A percentile compares a stretch with the other conserved stretches of the same genome.
Conservation (phyloP, 2,329 filamentous ascomycete species). For the Pseudogymnoascus sp. region DNA sequence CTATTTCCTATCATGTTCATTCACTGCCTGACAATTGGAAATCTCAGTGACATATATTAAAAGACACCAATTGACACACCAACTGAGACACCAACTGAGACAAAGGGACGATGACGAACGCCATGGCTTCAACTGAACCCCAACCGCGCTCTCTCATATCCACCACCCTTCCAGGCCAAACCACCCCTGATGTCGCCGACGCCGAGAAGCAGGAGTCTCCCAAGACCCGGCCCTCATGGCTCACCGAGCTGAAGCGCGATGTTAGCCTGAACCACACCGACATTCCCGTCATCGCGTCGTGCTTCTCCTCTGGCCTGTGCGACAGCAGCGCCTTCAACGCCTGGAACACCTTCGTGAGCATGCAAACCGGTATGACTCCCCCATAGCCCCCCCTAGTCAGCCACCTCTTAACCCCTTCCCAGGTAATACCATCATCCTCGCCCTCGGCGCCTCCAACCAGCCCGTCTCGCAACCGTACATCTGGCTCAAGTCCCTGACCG, state of each 20-base stretch:
- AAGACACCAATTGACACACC: background rate
- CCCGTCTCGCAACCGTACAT: constrained; percentile 41
- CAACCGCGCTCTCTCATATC: constrained; percentile 21
- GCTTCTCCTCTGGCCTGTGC: constrained; percentile 37
- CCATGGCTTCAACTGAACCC: background rate
- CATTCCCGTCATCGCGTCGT: constrained; percentile 33
- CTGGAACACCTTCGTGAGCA: constrained; percentile 40
- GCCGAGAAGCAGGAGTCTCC: constrained; percentile 1
- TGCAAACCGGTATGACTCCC: constrained; percentile 38
- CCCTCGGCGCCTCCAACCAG: constrained; percentile 46
- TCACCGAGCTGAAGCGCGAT: constrained; percentile 20
- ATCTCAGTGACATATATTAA: background rate
- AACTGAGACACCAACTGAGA: background rate
- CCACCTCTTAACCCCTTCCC: constrained; percentile 8
- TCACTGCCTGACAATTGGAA: background rate
- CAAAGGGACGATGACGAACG: background rate
- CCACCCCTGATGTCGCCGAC: constrained; percentile 27
- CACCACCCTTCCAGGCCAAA: constrained; percentile 32
- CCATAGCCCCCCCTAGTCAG: background rate
- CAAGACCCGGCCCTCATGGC: background rate
- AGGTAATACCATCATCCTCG: constrained; percentile 57
- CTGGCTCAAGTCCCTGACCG: constrained; percentile 45
- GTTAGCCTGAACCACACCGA: constrained; percentile 26
- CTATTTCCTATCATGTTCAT: background rate
- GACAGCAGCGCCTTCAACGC: constrained; percentile 40